Evolutionary conservation across 148 eudicot genomes (phyloP).

Genomic region (Amaranthus cruentus): DNA sequence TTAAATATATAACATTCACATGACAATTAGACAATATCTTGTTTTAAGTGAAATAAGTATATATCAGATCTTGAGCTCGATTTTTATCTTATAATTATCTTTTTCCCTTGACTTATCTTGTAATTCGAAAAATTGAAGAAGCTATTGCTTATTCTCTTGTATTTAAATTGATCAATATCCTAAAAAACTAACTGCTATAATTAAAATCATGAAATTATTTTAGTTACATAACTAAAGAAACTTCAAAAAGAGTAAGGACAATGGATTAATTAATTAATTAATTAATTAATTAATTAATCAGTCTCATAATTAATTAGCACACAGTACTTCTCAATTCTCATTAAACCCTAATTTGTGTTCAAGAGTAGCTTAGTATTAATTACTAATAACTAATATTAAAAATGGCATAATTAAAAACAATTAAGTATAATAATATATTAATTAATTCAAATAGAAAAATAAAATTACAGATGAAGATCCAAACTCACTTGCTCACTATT

Average conservation of each 20-base stretch:
- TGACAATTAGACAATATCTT: no score
- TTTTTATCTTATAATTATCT: no score
- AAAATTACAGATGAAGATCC: constrained; percentile 77
- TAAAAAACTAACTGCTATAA: no score
- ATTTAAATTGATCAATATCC: no score
- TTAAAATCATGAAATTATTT: background rate
- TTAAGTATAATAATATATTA: background rate
- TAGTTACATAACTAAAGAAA: background rate
- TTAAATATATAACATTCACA: no score
- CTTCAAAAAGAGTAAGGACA: background rate
- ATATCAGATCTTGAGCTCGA: no score
- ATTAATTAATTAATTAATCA: background rate
- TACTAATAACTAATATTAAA: background rate
- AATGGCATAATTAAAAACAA: background rate
- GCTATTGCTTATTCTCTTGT: no score
- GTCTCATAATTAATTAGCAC: constrained; percentile 3
- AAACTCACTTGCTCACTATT: constrained; percentile 82
- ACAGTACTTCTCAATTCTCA: background rate
- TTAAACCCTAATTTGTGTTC: constrained; percentile 3
- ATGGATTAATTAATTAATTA: background rate
- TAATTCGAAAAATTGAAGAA: no score
- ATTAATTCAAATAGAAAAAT: background rate
- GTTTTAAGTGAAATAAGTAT: no score
- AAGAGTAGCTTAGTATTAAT: background rate
- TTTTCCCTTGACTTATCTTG: no score